phyloP scores from a whole-genome alignment of 75 land plant genomes.

The Cunninghamia lanceolata region DNA sequence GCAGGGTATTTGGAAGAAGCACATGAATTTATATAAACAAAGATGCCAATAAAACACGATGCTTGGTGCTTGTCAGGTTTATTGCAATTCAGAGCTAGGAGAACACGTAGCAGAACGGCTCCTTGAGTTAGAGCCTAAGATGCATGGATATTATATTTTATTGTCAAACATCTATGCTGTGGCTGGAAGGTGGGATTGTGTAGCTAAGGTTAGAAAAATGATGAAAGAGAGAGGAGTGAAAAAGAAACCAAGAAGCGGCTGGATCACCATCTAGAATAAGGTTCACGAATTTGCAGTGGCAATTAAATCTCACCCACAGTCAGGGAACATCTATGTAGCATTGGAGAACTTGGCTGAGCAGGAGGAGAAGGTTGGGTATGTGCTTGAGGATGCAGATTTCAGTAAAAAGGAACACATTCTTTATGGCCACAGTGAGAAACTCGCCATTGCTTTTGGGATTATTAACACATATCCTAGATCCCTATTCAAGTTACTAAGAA shows the following conservation, averaged over 20 bases:
- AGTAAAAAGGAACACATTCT: conserved; percentile 11
- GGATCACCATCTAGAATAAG: conserved; percentile 11
- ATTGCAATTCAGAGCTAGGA: no score
- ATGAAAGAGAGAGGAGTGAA: conserved; percentile 20
- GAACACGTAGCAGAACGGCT: no score
- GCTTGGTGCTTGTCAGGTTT: no score
- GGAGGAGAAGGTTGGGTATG: conserved; percentile 9
- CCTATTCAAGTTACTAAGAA: conserved; percentile 15
- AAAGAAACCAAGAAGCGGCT: conserved; percentile 39
- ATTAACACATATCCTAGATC: conserved; percentile 4
- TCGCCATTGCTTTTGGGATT: no score
- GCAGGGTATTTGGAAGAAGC: neutral
- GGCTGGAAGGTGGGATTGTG: conserved; percentile 41
- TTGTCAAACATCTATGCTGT: no score
- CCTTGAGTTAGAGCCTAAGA: no score
- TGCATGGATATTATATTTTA: no score
- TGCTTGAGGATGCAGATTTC: conserved; percentile 17
- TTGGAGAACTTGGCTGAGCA: conserved; percentile 8
- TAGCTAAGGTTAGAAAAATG: conserved; percentile 22
- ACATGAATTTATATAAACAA: neutral
- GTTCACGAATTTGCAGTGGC: conserved; percentile 18
- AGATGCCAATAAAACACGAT: neutral
- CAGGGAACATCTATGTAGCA: conserved; percentile 15
- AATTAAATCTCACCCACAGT: no score
- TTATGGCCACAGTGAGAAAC: no score